Evolutionary conservation across 169 alveolate genomes (phyloP).

Genomic region (Perkinsus olseni): DNA sequence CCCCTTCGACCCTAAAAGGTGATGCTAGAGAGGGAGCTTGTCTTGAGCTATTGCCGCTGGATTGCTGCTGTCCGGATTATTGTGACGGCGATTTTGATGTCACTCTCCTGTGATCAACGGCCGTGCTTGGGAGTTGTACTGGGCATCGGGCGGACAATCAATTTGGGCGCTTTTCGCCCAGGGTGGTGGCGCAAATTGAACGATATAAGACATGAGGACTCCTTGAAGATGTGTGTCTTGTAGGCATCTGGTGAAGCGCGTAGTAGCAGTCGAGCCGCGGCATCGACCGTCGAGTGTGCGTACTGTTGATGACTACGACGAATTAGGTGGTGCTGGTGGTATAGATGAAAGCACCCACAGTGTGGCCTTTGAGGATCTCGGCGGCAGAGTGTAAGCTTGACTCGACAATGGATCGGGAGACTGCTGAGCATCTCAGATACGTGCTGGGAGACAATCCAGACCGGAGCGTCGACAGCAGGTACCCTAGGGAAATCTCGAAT

Average conservation of each 20-base stretch:
- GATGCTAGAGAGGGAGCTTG: too few species aligned
- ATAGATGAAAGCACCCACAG: background rate
- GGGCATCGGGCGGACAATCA: too few species aligned
- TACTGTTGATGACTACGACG: background rate
- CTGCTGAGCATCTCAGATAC: too few species aligned
- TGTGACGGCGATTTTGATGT: too few species aligned
- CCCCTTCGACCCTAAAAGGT: background rate
- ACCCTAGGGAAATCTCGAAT: background rate
- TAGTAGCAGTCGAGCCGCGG: background rate
- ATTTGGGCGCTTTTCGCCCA: too few species aligned
- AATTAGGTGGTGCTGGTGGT: background rate
- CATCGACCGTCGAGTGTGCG: background rate
- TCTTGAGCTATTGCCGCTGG: too few species aligned
- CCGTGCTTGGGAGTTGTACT: too few species aligned
- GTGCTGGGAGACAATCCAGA: background rate
- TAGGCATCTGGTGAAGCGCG: background rate
- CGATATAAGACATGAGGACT: background rate
- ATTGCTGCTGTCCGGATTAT: too few species aligned
- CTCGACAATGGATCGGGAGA: too few species aligned
- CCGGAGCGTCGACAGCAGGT: background rate
- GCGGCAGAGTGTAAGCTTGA: background rate
- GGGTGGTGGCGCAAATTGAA: background rate
- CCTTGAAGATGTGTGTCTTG: background rate
- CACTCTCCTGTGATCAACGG: too few species aligned
- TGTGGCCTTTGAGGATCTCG: background rate